Evolutionary conservation across 768 basidiomycete species (phyloP).

Genomic region (Ramaria rubella): DNA sequence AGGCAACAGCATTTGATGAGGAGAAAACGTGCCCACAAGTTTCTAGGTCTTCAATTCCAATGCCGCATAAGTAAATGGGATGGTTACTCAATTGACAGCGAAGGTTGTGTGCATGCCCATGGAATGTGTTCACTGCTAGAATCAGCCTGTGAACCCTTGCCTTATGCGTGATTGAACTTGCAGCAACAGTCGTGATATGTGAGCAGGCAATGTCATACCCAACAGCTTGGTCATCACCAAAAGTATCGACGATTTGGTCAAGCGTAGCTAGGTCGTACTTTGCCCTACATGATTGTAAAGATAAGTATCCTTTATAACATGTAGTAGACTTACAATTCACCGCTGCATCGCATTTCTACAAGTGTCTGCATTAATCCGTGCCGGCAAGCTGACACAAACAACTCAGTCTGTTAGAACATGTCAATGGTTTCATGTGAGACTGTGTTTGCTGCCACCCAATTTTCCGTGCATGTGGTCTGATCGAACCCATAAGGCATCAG

Average conservation of each 20-base stretch:
- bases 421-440: conserved; percentile 27
- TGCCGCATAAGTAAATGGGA: conserved; percentile 12
- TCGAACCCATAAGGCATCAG: not conserved
- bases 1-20: conserved; percentile 12
- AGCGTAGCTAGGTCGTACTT: conserved; percentile 19
- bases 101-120: conserved; percentile 17
- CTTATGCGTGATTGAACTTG: conserved; percentile 8
- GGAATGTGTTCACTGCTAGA: conserved; percentile 11
- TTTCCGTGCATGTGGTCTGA: conserved; percentile 19
- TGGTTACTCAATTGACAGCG: conserved; percentile 17
- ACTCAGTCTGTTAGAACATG: conserved; percentile 32
- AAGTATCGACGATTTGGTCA: conserved; percentile 9
- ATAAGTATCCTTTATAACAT: not conserved
- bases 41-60: conserved; percentile 17
- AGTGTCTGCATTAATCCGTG: conserved; percentile 28
- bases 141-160: not conserved
- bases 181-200: conserved; percentile 13
- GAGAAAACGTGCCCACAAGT: conserved; percentile 18
- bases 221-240: conserved; percentile 8
- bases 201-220: conserved; percentile 23
- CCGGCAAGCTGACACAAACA: conserved; percentile 31
- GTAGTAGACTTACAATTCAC: conserved; percentile 20
- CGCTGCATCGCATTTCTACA: conserved; percentile 10
- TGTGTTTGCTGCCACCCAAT: conserved; percentile 28
- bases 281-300: conserved; percentile 20